Base-by-base conservation (phyloP, 768 basidiomycete genomes). In the Cubamyces lactineus region DNA sequence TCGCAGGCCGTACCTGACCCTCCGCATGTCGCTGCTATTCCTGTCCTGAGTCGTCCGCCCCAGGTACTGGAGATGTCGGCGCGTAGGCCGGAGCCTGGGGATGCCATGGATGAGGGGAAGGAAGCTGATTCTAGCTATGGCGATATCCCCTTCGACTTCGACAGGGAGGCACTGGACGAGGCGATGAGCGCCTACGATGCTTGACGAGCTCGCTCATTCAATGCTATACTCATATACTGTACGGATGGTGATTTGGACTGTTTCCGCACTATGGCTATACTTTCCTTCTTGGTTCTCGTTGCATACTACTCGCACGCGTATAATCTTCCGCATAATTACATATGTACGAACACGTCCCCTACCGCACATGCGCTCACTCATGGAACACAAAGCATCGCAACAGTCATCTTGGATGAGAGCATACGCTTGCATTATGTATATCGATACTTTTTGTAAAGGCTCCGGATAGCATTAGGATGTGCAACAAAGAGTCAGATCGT, bases 111-210 rank as follows among this genome's bases (percentile, higher is more conserved):
- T 38, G 58, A 48, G 34, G 50, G 21, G 23, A 34, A 49, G 40
- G 67, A 66, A 13, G 60, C 67, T 13, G 62, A 69, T 46, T 66
- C 68, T 47, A 69, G 68, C 40, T 67, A 59, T 39, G 67, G 64
- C 1, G 65, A 69, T 30, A 51, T 65, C 13, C 54, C 62, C 47
- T 54, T 59, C 28, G 59, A 64, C 19, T 39, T 62, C 3, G 65
- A 66, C 56, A 28, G 49, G 1, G 49, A 52, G 24, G 52, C 42
- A 0, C 15, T 67, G 12, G 54, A 65, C 16, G 26, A 58, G 40
- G 55, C 49, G 1, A 59, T 59, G 57, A 57, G 57, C 11, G 28
- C 42, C 40, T 50, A 57, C 26, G 53, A 62, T 40, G 19, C 46
- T 8, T 47, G 46, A 45, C 5, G 9, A 11, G 34, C 11, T 17